These are phyloP conservation scores for Ceratocystis ficicola DNA, from an alignment of 2,329 filamentous ascomycete species.

Conservation along the genomic window DNA sequence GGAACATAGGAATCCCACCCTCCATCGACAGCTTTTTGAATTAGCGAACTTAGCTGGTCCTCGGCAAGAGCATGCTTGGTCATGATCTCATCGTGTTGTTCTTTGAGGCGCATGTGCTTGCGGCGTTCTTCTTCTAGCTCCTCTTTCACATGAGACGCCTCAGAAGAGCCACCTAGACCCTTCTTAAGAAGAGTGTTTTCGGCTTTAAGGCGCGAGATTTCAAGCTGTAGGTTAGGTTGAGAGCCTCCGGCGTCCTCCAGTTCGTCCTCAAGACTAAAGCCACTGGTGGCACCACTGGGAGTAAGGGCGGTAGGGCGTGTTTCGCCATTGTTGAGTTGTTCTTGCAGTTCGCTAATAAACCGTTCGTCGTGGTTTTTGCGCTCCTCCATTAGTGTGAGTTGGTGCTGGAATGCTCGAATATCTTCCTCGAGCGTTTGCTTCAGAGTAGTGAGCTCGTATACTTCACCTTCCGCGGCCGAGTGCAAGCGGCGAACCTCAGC, in stretches of 20 bases:
- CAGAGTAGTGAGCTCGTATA: constrained; percentile 30
- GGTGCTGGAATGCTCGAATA: constrained; percentile 34
- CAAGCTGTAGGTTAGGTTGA: constrained; percentile 35
- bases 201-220: constrained; percentile 47
- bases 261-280: constrained; percentile 47
- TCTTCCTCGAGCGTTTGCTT: constrained; percentile 38
- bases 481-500: constrained; percentile 27
- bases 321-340: constrained; percentile 37
- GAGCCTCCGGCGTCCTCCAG: constrained; percentile 29
- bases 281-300: constrained; percentile 12
- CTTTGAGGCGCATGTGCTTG: constrained; percentile 40
- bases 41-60: constrained; percentile 45
- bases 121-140: constrained; percentile 45
- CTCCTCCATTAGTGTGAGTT: constrained; percentile 38
- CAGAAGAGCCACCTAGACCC: constrained; percentile 42
- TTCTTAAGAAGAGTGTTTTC: constrained; percentile 49
- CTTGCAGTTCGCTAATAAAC: constrained; percentile 47
- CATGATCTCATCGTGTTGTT: constrained; percentile 44
- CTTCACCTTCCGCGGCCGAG: constrained; percentile 21
- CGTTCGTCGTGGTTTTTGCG: constrained; percentile 41
- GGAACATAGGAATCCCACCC: constrained; percentile 38
- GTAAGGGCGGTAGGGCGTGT: constrained; percentile 24
- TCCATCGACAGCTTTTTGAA: constrained; percentile 41
- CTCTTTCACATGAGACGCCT: constrained; percentile 42
- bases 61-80: constrained; percentile 47